Evolutionary conservation across 352 stramenopile species (phyloP), one percentile per base, ranked within the genome.

Genomic region (Peronospora tabacina): DNA sequence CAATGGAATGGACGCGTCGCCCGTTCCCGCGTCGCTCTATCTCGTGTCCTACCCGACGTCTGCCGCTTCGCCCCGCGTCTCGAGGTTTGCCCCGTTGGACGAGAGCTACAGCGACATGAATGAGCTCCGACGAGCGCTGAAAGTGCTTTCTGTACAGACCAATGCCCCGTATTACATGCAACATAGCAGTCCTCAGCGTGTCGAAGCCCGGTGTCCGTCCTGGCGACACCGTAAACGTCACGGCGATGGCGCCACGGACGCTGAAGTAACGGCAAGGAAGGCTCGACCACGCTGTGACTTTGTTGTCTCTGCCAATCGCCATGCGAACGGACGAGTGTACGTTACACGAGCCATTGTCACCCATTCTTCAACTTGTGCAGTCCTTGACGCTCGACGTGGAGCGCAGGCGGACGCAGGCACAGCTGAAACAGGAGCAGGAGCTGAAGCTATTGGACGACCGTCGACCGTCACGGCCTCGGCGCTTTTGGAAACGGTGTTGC

Each of bases 111-210:
- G 46, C 34, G 69, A 82, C 60, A 90, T 90, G 79, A 69, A 68
- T 52, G 76, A 90, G 45, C 55, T 90, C 13, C 72, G 79, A 1
- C 73, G 76, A 2, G 76, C 82, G 44, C 68, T 90, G 34, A 87
- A 87, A 41, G 74, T 90, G 45, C 49, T 87, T 6, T 87, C 75
- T 1, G 79, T 90, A 47, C 73, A 81, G 54, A 72, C 68, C 62
- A 76, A 81, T 7, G 46, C 76, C 33, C 79, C 74, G 7, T 90
- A 90, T 44, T 87, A 80, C 49, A 87, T 90, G 75, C 71, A 87
- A 41, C 79, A 90, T 65, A 87, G 75, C 61, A 90, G 79, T 66
- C 79, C 79, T 17, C 75, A 90, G 49, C 74, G 79, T 3, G 61
- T 90, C 5, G 79, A 90, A 42, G 79, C 79, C 29, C 79, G 79